Percentiles rank a stretch among this genome's conserved stretches.
These are phyloP conservation scores for Candida sanyiensis DNA, from an alignment of 805 yeast species.

Conservation along the genomic window DNA sequence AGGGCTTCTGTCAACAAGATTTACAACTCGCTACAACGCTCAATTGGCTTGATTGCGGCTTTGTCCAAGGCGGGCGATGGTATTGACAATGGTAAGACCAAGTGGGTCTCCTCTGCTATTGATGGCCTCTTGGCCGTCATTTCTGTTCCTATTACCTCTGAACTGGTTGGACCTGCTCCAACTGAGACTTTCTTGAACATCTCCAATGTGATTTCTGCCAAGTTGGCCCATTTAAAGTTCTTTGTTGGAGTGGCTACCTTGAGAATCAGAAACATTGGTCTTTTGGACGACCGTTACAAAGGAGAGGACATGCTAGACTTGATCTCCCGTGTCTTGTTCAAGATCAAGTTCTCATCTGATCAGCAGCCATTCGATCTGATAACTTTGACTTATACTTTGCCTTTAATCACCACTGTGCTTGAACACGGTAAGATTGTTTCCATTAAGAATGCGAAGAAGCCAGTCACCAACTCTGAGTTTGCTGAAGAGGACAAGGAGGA, in stretches of 20 bases:
- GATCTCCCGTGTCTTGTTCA: conserved; percentile 63
- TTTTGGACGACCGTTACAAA: conserved; percentile 40
- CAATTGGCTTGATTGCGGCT: conserved; percentile 46
- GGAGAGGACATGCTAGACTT: conserved; percentile 50
- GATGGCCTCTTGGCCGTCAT: conserved; percentile 41
- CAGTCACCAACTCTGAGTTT: conserved; percentile 55
- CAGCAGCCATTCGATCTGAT: conserved; percentile 64
- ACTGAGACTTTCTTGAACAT: conserved; percentile 48
- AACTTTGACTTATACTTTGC: conserved; percentile 68
- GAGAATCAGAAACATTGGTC: conserved; percentile 43
- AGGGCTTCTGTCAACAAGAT: conserved; percentile 40
- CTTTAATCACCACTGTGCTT: conserved; percentile 64
- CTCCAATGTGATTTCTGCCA: conserved; percentile 44
- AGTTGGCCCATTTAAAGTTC: conserved; percentile 44
- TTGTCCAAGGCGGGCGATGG: conserved; percentile 44
- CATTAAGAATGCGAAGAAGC: conserved; percentile 46
- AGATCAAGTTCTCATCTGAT: conserved; percentile 67
- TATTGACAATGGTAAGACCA: conserved; percentile 57
- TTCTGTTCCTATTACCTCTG: conserved; percentile 28
- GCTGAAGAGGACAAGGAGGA: conserved; percentile 83
- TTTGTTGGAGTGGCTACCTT: conserved; percentile 68
- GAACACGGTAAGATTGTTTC: conserved; percentile 58
- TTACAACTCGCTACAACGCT: conserved; percentile 38
- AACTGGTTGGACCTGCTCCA: conserved; percentile 40
- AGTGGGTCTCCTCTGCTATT: conserved; percentile 73